Evolutionary conservation across 2,329 filamentous ascomycete species (phyloP).

Genomic region (Cryphonectria nitschkei): DNA sequence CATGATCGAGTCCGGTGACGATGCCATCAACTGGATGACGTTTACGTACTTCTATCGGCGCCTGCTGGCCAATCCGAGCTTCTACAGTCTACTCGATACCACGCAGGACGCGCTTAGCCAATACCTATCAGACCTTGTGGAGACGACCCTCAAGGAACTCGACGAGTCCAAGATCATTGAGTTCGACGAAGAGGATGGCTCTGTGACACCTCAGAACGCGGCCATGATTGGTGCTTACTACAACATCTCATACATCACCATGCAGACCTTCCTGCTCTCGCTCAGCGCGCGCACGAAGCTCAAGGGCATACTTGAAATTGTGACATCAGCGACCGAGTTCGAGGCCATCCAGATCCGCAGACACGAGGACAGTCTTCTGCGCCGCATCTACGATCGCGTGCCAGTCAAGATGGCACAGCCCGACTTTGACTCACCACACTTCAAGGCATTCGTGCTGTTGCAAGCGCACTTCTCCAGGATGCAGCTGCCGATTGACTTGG

Average conservation of each 20-base stretch:
- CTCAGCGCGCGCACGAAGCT: constrained; percentile 87
- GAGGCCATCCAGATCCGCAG: constrained; percentile 92
- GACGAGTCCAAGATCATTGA: constrained; percentile 94
- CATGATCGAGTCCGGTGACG: constrained; percentile 92
- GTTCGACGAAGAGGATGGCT: constrained; percentile 90
- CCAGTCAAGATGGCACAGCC: constrained; percentile 93
- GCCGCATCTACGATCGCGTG: constrained; percentile 90
- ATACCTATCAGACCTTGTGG: constrained; percentile 92
- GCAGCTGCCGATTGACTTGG: constrained; percentile 92
- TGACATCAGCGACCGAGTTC: constrained; percentile 95
- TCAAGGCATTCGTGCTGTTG: constrained; percentile 96
- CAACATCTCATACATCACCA: constrained; percentile 98
- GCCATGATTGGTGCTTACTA: constrained; percentile 99
- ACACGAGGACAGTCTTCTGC: constrained; percentile 85
- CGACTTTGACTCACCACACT: constrained; percentile 90
- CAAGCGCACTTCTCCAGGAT: constrained; percentile 98
- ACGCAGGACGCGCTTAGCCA: constrained; percentile 92
- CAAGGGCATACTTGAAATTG: constrained; percentile 95
- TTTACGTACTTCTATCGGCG: constrained; percentile 98
- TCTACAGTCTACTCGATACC: constrained; percentile 86
- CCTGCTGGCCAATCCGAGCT: constrained; percentile 92
- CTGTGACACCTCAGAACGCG: constrained; percentile 85
- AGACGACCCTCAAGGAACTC: constrained; percentile 88
- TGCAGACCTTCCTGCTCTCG: constrained; percentile 97
- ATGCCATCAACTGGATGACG: constrained; percentile 97